phyloP scores from a whole-genome alignment of 1,139 yeast species.

The Yarrowia galli region DNA sequence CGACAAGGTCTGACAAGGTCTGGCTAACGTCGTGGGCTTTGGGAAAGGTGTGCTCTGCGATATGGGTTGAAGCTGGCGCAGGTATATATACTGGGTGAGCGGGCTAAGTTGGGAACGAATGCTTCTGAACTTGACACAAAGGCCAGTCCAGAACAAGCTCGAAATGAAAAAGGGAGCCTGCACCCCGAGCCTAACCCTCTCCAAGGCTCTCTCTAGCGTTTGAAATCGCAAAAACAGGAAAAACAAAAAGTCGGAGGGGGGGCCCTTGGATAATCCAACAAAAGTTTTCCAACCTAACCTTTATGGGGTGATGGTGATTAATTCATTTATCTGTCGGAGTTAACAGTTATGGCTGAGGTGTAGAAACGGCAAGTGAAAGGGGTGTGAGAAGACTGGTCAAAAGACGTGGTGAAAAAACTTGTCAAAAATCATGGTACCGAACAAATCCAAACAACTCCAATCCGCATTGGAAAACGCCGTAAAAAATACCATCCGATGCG shows the following conservation, averaged over 20 bases:
- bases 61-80: background rate
- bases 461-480: no score
- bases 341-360: background rate
- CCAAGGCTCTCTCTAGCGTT: background rate
- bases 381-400: no score
- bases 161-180: conserved; percentile 33
- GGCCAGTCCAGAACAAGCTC: background rate
- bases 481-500: no score
- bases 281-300: background rate
- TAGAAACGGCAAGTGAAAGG: no score
- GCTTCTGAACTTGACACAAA: conserved; percentile 17
- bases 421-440: no score
- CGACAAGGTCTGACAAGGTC: no score
- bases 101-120: conserved; percentile 28
- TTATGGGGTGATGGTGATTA: background rate
- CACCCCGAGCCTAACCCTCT: background rate
- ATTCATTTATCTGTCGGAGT: background rate
- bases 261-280: no score
- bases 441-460: no score
- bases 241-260: background rate
- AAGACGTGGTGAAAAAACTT: no score
- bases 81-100: conserved; percentile 27
- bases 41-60: no score
- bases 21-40: no score
- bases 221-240: background rate